These are phyloP conservation scores for Suhomyces bolitotheri DNA, from an alignment of 1,139 yeast species.

Conservation along the genomic window DNA sequence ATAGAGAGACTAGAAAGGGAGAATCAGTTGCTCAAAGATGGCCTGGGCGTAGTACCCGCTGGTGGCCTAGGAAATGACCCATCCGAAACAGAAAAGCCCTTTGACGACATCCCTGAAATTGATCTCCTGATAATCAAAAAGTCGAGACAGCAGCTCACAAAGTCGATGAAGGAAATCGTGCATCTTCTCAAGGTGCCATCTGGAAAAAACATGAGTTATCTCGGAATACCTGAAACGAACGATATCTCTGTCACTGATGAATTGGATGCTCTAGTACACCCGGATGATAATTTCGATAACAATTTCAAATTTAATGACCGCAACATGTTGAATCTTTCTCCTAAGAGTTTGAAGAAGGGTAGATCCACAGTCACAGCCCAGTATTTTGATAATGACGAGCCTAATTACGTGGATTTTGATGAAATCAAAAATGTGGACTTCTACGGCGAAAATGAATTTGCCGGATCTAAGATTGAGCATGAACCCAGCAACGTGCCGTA, in stretches of 20 bases:
- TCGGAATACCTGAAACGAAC: slow-evolving; percentile 22
- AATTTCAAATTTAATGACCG: slow-evolving; percentile 14
- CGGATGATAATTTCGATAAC: slow-evolving; percentile 13
- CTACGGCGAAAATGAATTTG: slow-evolving; percentile 9
- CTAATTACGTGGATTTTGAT: slow-evolving; percentile 9
- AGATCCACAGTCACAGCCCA: slow-evolving; percentile 12
- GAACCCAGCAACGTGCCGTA: slow-evolving; percentile 3
- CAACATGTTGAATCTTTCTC: slow-evolving; percentile 13
- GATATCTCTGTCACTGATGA: slow-evolving; percentile 14
- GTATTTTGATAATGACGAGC: slow-evolving; percentile 14
- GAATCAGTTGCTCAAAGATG: slow-evolving; percentile 8
- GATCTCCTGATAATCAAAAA: slow-evolving; percentile 41
- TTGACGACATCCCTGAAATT: slow-evolving; percentile 19
- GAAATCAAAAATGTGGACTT: slow-evolving; percentile 11
- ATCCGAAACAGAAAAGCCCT: neutral
- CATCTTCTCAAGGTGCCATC: slow-evolving; percentile 42
- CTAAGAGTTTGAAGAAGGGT: slow-evolving; percentile 9
- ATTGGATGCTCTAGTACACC: slow-evolving; percentile 18
- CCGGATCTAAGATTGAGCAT: slow-evolving; percentile 8
- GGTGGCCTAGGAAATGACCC: neutral
- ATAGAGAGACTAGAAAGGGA: slow-evolving; percentile 34
- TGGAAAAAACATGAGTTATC: slow-evolving; percentile 21
- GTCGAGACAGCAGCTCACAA: slow-evolving; percentile 40
- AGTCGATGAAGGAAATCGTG: slow-evolving; percentile 45
- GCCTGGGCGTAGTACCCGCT: slow-evolving; percentile 6